Conservation (phyloP, 2,329 filamentous ascomycete species). For the Phialophora chinensis region DNA sequence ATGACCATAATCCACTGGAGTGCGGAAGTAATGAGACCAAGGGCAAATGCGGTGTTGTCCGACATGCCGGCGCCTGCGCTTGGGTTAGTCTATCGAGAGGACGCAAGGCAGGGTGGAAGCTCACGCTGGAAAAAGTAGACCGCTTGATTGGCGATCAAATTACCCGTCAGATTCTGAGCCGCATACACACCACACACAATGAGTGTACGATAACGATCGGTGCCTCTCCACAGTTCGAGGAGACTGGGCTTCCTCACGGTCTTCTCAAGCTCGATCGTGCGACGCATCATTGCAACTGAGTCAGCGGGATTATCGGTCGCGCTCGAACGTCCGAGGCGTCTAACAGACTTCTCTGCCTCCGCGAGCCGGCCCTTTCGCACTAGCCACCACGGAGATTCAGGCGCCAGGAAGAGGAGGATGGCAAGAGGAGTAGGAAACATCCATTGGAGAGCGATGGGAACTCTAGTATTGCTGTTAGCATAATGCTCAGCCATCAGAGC, state of each 20-base stretch:
- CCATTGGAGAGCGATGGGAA: conserved; percentile 65
- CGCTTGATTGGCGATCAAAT: conserved; percentile 68
- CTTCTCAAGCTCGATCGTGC: conserved; percentile 45
- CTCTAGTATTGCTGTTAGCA: conserved; percentile 49
- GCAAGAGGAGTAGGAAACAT: conserved; percentile 63
- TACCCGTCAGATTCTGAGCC: conserved; percentile 61
- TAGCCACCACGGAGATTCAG: conserved; percentile 63
- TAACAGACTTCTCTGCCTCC: conserved; percentile 54
- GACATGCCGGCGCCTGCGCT: conserved; percentile 65
- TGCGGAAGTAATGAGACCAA: conserved; percentile 69
- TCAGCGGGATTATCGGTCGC: conserved; percentile 46
- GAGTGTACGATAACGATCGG: conserved; percentile 43
- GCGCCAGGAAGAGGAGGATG: conserved; percentile 58
- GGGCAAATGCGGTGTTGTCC: conserved; percentile 62
- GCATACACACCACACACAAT: conserved; percentile 45
- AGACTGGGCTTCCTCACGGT: conserved; percentile 41
- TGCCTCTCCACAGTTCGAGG: conserved; percentile 45
- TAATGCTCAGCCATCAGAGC: conserved; percentile 38
- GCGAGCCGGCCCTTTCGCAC: conserved; percentile 56
- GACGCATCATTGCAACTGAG: conserved; percentile 46
- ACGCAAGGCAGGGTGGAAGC: conserved; percentile 34
- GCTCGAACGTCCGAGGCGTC: conserved; percentile 56
- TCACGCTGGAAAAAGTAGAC: conserved; percentile 63
- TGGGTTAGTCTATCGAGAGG: conserved; percentile 41
- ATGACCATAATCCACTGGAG: conserved; percentile 68